phyloP scores from a whole-genome alignment of 2,329 filamentous ascomycete genomes.

The Monilinia fructicola region DNA sequence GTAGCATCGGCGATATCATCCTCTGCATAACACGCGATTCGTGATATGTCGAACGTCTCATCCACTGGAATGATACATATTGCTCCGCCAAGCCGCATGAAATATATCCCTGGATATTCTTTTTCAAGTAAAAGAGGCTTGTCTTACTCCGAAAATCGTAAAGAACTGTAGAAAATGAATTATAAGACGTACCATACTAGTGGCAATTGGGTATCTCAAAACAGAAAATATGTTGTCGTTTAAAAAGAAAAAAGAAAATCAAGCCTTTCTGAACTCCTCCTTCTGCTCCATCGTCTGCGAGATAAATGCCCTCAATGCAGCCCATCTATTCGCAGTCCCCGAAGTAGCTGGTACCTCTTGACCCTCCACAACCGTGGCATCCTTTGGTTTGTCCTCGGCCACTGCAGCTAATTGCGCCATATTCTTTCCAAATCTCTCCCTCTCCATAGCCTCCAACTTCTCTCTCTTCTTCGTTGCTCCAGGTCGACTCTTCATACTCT shows the following conservation, averaged over 20 bases:
- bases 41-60: conserved; percentile 8
- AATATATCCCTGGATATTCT: neutral
- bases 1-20: conserved; percentile 11
- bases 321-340: conserved; percentile 66
- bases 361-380: conserved; percentile 23
- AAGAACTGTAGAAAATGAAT: neutral
- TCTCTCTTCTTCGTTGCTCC: conserved; percentile 84
- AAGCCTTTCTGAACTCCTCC: conserved; percentile 59
- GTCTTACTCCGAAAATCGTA: neutral
- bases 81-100: conserved; percentile 4
- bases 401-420: conserved; percentile 64
- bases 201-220: conserved; percentile 23
- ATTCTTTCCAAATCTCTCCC: conserved; percentile 79
- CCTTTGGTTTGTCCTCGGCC: conserved; percentile 19
- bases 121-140: neutral
- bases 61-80: conserved; percentile 16
- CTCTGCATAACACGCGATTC: conserved; percentile 7
- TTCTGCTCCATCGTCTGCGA: conserved; percentile 81
- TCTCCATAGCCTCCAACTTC: conserved; percentile 75
- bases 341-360: conserved; percentile 25
- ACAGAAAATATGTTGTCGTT: neutral
- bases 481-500: conserved; percentile 70
- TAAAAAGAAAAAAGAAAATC: neutral
- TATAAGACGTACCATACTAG: conserved; percentile 24
- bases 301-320: conserved; percentile 78